phyloP scores from a whole-genome alignment of 768 basidiomycete species.

The Daedaleopsis sinensis region DNA sequence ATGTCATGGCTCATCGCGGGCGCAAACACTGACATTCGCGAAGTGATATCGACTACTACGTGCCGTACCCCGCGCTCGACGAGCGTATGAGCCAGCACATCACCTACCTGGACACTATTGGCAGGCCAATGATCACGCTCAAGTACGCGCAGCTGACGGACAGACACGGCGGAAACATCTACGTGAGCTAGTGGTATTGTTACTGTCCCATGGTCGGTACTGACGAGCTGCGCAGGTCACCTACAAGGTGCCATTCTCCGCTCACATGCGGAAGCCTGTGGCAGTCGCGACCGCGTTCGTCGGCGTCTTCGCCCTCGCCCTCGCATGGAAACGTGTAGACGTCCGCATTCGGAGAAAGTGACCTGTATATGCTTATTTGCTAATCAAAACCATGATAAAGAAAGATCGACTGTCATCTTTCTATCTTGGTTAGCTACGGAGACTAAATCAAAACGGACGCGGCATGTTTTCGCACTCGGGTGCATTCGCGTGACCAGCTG shows the following conservation, averaged over 20 bases:
- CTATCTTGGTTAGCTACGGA: too few species aligned
- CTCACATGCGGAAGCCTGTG: slow-evolving; percentile 87
- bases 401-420: too few species aligned
- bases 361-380: slow-evolving; percentile 12
- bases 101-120: slow-evolving; percentile 91
- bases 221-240: slow-evolving; percentile 59
- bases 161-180: slow-evolving; percentile 78
- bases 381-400: too few species aligned
- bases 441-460: slow-evolving; percentile 13
- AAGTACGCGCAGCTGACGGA: slow-evolving; percentile 75
- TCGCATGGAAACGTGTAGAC: slow-evolving; percentile 53
- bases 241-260: slow-evolving; percentile 78
- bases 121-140: slow-evolving; percentile 79
- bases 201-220: background rate
- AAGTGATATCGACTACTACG: slow-evolving; percentile 76
- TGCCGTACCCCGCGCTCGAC: slow-evolving; percentile 77
- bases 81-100: slow-evolving; percentile 67
- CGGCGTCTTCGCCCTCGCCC: slow-evolving; percentile 58
- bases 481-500: background rate
- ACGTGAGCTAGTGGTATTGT: slow-evolving; percentile 56
- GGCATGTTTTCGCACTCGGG: slow-evolving; percentile 9
- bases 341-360: slow-evolving; percentile 47
- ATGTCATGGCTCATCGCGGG: background rate
- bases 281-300: slow-evolving; percentile 75
- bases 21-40: background rate